phyloP scores from a whole-genome alignment of 768 basidiomycete species.

The Pluteus cervinus region DNA sequence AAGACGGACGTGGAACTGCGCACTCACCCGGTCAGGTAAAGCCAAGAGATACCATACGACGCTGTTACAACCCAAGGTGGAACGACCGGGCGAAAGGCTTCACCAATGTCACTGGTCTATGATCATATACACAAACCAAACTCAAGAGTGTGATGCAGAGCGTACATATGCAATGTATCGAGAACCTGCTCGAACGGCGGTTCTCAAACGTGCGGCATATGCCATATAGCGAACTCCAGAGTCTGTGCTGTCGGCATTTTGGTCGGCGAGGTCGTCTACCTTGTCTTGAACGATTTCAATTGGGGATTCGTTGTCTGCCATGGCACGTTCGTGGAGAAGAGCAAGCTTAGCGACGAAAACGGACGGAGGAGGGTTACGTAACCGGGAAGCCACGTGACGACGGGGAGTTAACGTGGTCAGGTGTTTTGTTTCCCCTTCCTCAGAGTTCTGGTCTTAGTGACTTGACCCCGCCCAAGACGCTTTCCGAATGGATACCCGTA shows the following conservation, averaged over 20 bases:
- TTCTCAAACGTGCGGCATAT: slow-evolving; percentile 73
- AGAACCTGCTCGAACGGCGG: slow-evolving; percentile 60
- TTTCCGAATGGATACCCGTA: slow-evolving; percentile 36
- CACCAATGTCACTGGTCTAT: slow-evolving; percentile 78
- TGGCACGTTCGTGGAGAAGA: slow-evolving; percentile 10
- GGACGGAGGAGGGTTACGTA: slow-evolving; percentile 5
- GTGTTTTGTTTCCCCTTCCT: too few species aligned
- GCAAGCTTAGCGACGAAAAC: slow-evolving; percentile 3
- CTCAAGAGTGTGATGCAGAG: slow-evolving; percentile 7
- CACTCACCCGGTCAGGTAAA: slow-evolving; percentile 59
- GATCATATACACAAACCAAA: slow-evolving; percentile 9
- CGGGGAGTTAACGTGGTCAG: too few species aligned
- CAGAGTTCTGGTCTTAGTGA: background rate
- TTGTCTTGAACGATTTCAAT: slow-evolving; percentile 39
- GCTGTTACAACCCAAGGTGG: slow-evolving; percentile 66
- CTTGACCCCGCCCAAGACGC: slow-evolving; percentile 2
- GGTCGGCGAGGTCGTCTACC: slow-evolving; percentile 54
- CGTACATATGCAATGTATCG: slow-evolving; percentile 77
- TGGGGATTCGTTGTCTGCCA: slow-evolving; percentile 28
- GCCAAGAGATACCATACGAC: slow-evolving; percentile 78
- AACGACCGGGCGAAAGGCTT: slow-evolving; percentile 77
- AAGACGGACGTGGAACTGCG: slow-evolving; percentile 1
- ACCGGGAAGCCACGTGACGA: too few species aligned
- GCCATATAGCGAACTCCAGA: slow-evolving; percentile 68
- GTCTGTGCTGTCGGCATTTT: slow-evolving; percentile 60